A percentile compares a stretch with the other conserved stretches of the same genome.
Conservation (phyloP, 148 eudicot genomes). For the Rhododendron ferrugineum region DNA sequence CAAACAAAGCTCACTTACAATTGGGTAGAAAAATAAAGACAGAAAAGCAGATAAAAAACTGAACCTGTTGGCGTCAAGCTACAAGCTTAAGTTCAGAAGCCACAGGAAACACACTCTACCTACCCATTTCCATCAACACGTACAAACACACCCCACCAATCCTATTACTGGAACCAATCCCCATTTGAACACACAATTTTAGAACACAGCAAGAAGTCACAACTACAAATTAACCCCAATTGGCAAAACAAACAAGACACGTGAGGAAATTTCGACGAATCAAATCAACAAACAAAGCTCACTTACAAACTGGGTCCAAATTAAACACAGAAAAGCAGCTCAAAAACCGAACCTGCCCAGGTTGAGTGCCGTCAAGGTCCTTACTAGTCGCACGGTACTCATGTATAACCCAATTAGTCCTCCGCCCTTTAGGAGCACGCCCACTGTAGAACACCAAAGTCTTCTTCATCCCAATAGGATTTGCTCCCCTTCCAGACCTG, state of each 20-base stretch:
- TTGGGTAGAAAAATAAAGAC: not conserved
- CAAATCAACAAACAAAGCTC: not conserved
- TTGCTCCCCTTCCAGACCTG: slow-evolving; percentile 34
- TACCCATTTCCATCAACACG: not conserved
- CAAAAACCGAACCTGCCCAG: slow-evolving; percentile 66
- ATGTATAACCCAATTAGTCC: slow-evolving; percentile 92
- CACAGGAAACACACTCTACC: not conserved
- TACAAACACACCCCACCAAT: not conserved
- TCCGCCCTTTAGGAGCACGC: slow-evolving; percentile 83
- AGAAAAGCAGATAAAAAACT: not conserved
- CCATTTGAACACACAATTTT: not conserved
- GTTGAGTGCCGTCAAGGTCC: slow-evolving; percentile 77
- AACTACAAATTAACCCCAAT: not conserved
- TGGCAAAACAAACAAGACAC: not conserved
- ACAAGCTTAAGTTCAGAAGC: not conserved
- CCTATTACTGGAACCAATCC: not conserved
- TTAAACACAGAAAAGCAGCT: not conserved
- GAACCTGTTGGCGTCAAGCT: slow-evolving; percentile 86
- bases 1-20: not conserved
- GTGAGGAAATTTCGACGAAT: not conserved
- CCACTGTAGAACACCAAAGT: slow-evolving; percentile 85
- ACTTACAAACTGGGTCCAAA: not conserved
- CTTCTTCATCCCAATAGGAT: slow-evolving; percentile 81
- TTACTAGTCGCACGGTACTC: slow-evolving; percentile 72
- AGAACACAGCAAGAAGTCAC: not conserved